Conservation (phyloP, 2,329 filamentous ascomycete genomes). For the Aureobasidium sp. region DNA sequence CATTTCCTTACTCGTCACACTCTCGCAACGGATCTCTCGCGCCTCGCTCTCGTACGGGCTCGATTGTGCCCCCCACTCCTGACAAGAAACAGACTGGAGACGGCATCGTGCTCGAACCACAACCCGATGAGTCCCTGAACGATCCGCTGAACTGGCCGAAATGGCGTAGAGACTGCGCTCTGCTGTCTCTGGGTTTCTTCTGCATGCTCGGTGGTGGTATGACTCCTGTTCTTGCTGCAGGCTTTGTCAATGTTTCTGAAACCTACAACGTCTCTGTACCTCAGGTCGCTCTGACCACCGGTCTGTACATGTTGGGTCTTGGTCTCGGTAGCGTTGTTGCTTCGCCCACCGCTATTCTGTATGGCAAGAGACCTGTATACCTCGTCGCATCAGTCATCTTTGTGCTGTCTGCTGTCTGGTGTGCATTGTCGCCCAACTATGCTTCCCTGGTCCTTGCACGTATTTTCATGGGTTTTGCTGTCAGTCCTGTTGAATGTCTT, state of each 20-base stretch:
- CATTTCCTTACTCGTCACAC: constrained; percentile 19
- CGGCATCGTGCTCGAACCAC: constrained; percentile 83
- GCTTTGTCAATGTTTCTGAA: constrained; percentile 72
- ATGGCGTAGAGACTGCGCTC: constrained; percentile 70
- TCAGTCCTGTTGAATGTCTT: constrained; percentile 86
- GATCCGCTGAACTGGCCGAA: constrained; percentile 89
- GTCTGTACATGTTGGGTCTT: constrained; percentile 89
- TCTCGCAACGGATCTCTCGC: constrained; percentile 6
- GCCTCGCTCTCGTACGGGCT: constrained; percentile 15
- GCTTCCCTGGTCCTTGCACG: constrained; percentile 71
- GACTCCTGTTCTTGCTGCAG: constrained; percentile 82
- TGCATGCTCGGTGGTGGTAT: constrained; percentile 91
- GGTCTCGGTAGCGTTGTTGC: constrained; percentile 77
- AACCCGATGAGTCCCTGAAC: constrained; percentile 83
- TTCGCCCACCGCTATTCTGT: constrained; percentile 86
- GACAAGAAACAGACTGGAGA: constrained; percentile 71
- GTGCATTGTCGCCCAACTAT: constrained; percentile 75
- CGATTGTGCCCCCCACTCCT: constrained; percentile 13
- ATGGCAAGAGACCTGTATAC: constrained; percentile 85
- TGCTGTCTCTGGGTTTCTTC: constrained; percentile 81
- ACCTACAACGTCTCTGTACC: constrained; percentile 61
- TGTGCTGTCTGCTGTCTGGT: constrained; percentile 71
- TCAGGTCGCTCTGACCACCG: constrained; percentile 76
- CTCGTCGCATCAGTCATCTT: constrained; percentile 72
- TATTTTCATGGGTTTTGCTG: constrained; percentile 79